These are phyloP conservation scores for Hanseniaspora osmophila DNA, from an alignment of 805 yeast species.

Conservation along the genomic window DNA sequence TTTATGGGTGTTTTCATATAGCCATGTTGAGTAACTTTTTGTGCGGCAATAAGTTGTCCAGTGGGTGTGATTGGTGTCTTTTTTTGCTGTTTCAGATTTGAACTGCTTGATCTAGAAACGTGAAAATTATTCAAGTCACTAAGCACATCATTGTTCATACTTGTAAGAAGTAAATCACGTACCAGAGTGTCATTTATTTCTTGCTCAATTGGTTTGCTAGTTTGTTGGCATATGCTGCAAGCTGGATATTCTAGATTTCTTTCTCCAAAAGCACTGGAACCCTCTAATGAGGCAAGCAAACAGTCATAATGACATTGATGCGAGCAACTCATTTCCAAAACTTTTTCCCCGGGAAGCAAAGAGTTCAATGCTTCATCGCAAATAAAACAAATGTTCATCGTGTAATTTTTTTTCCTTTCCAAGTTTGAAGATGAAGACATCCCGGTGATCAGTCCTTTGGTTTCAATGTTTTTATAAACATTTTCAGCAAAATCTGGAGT, in stretches of 20 bases:
- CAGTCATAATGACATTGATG: constrained; percentile 35
- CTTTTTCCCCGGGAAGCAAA: constrained; percentile 29
- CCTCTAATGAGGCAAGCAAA: constrained; percentile 16
- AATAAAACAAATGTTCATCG: constrained; percentile 25
- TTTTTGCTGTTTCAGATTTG: not conserved
- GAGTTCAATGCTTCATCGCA: constrained; percentile 31
- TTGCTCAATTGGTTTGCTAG: constrained; percentile 18
- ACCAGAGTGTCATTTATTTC: constrained; percentile 16
- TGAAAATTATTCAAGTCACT: not conserved
- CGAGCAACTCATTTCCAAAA: constrained; percentile 28
- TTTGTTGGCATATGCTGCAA: constrained; percentile 17
- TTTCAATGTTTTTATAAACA: constrained; percentile 7
- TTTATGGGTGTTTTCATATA: constrained; percentile 1
- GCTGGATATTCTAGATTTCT: constrained; percentile 9
- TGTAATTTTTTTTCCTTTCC: constrained; percentile 13
- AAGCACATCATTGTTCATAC: not conserved
- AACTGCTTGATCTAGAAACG: not conserved
- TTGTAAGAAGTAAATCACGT: not conserved
- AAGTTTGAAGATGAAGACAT: constrained; percentile 4
- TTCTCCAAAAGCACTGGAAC: not conserved
- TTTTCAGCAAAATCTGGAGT: constrained; percentile 10
- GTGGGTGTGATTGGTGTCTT: not conserved
- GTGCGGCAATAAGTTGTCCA: not conserved
- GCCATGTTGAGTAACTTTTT: not conserved
- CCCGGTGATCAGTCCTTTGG: not conserved